Percentiles rank a stretch among this genome's conserved stretches.
Evolutionary conservation across 306 rosid genomes (phyloP).

Genomic region (Betula pendula): DNA sequence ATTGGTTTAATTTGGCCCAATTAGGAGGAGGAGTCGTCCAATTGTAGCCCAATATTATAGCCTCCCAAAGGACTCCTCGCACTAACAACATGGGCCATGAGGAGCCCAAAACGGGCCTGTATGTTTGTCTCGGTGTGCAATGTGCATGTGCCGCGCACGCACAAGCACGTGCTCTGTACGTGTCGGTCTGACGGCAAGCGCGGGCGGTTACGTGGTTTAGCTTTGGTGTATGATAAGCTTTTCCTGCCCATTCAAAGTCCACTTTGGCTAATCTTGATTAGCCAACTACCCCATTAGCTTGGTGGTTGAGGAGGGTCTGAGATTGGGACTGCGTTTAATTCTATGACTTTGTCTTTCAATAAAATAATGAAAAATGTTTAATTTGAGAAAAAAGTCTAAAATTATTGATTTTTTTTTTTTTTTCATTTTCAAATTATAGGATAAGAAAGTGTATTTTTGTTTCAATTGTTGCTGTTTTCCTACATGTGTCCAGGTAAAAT

Average conservation of each 20-base stretch:
- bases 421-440: too few relatives aligned
- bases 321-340: too few relatives aligned
- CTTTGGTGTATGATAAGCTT: background rate
- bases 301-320: too few relatives aligned
- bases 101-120: background rate
- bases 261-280: background rate
- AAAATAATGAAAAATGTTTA: too few relatives aligned
- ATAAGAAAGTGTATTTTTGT: too few relatives aligned
- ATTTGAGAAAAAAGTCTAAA: too few relatives aligned
- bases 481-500: too few relatives aligned
- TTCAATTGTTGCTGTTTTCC: too few relatives aligned
- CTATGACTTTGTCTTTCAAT: too few relatives aligned
- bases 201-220: background rate
- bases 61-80: too few relatives aligned
- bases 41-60: background rate
- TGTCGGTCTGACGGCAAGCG: conserved; percentile 9
- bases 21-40: background rate
- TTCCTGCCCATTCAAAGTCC: background rate
- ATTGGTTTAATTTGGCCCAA: background rate
- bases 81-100: too few relatives aligned
- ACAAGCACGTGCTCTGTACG: conserved; percentile 19
- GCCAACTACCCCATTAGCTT: background rate
- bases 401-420: too few relatives aligned
- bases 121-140: background rate
- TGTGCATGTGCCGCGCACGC: conserved; percentile 28